Conservation (phyloP, 805 yeast species). For the baker's yeast (Saccharomyces cerevisiae) region DNA sequence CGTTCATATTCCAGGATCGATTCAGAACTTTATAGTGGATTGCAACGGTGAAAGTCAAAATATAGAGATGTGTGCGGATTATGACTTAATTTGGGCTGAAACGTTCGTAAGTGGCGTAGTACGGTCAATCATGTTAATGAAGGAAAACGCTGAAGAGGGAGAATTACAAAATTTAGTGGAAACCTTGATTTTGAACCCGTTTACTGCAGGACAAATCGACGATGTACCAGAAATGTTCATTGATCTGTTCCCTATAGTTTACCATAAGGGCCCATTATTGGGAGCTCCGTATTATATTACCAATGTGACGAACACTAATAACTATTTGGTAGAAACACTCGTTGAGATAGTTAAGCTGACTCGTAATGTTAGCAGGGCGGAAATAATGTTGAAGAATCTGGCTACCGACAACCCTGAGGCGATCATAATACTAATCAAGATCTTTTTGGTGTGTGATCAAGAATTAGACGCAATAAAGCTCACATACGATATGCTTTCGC, state of each 20-base stretch:
- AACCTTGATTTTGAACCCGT: conserved; percentile 75
- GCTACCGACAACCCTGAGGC: conserved; percentile 20
- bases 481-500: conserved; percentile 22
- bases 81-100: conserved; percentile 47
- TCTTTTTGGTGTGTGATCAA: conserved; percentile 28
- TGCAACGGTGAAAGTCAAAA: conserved; percentile 25
- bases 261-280: conserved; percentile 24
- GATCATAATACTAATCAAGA: conserved; percentile 25
- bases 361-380: conserved; percentile 20
- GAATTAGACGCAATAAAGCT: conserved; percentile 32
- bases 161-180: conserved; percentile 70
- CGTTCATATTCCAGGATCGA: conserved; percentile 69
- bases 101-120: conserved; percentile 53
- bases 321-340: conserved; percentile 28
- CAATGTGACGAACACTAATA: conserved; percentile 27
- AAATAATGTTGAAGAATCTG: conserved; percentile 20
- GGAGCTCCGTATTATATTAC: conserved; percentile 30
- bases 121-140: conserved; percentile 46
- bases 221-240: conserved; percentile 26
- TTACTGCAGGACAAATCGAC: conserved; percentile 33
- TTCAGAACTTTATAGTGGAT: conserved; percentile 38
- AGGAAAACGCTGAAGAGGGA: conserved; percentile 50
- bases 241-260: conserved; percentile 25
- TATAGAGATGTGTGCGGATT: conserved; percentile 42
- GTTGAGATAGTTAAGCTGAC: conserved; percentile 27